A percentile compares a stretch with the other conserved stretches of the same genome.
Conservation (phyloP, 140 eudicot genomes). For the Cichorium intybus region DNA sequence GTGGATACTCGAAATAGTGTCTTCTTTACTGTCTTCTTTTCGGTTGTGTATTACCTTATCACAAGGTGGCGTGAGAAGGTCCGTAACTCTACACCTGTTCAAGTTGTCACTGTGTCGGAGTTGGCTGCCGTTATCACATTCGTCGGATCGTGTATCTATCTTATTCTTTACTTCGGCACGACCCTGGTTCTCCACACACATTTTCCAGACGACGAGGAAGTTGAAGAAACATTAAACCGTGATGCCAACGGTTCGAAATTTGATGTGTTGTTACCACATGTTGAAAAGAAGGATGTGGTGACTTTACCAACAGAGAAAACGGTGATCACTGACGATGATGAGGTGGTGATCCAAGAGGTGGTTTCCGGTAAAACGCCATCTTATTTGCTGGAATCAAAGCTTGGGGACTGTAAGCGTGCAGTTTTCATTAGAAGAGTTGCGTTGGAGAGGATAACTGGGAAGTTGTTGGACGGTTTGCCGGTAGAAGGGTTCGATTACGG, state of each 20-base stretch:
- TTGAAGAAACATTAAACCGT: not conserved
- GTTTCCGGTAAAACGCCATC: conserved; percentile 18
- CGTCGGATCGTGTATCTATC: not conserved
- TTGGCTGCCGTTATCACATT: not conserved
- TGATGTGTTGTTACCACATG: too few relatives aligned
- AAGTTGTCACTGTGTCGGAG: not conserved
- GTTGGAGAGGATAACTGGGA: conserved; percentile 23
- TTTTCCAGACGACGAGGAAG: not conserved
- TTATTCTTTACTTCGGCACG: not conserved
- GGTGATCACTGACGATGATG: conserved; percentile 25
- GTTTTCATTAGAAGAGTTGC: conserved; percentile 19
- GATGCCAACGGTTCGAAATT: too few relatives aligned
- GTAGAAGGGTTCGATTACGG: conserved; percentile 25
- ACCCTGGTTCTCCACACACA: not conserved
- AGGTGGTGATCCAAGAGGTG: conserved; percentile 14
- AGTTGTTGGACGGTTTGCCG: conserved; percentile 25
- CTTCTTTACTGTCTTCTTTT: not conserved
- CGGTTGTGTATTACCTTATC: not conserved
- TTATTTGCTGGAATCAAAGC: conserved; percentile 21
- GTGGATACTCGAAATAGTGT: too few relatives aligned
- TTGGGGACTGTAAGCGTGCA: conserved; percentile 25
- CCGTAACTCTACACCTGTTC: not conserved
- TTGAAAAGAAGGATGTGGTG: not conserved
- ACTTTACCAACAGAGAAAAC: not conserved
- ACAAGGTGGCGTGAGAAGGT: not conserved